Evolutionary conservation across 2,329 filamentous ascomycete genomes (phyloP).

Genomic region (Colletotrichum viniferum): DNA sequence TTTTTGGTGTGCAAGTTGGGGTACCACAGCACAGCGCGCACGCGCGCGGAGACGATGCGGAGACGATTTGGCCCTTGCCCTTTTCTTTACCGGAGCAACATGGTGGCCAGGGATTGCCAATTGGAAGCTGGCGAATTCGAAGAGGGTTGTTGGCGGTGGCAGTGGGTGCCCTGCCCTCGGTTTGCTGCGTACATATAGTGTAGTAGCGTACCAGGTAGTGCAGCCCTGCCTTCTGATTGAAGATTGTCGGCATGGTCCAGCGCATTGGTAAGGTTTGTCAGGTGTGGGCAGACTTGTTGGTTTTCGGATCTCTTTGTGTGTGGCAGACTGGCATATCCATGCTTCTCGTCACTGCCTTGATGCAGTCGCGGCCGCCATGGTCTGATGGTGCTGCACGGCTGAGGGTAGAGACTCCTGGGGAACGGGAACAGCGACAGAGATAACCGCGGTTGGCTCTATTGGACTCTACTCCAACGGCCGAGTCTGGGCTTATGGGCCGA

Average conservation of each 20-base stretch:
- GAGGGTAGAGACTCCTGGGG: background rate
- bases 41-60: slow-evolving; percentile 9
- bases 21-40: background rate
- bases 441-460: background rate
- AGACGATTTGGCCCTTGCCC: slow-evolving; percentile 10
- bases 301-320: background rate
- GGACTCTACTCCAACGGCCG: background rate
- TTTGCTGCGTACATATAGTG: background rate
- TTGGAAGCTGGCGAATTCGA: background rate
- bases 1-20: background rate
- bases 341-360: background rate
- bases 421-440: background rate
- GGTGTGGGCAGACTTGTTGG: background rate
- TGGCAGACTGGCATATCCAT: background rate
- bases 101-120: background rate
- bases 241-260: background rate
- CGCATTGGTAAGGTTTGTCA: slow-evolving; percentile 2
- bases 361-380: background rate
- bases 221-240: background rate
- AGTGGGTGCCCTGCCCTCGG: background rate
- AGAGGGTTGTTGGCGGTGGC: background rate
- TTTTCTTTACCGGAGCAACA: slow-evolving; percentile 8
- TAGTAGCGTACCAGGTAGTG: background rate
- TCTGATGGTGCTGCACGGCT: background rate
- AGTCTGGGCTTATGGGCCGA: background rate